Evolutionary conservation across 1,284 basidiomycete genomes (phyloP), one percentile per base, ranked within the genome.

Genomic region (Cutaneotrichosporon daszewskae): DNA sequence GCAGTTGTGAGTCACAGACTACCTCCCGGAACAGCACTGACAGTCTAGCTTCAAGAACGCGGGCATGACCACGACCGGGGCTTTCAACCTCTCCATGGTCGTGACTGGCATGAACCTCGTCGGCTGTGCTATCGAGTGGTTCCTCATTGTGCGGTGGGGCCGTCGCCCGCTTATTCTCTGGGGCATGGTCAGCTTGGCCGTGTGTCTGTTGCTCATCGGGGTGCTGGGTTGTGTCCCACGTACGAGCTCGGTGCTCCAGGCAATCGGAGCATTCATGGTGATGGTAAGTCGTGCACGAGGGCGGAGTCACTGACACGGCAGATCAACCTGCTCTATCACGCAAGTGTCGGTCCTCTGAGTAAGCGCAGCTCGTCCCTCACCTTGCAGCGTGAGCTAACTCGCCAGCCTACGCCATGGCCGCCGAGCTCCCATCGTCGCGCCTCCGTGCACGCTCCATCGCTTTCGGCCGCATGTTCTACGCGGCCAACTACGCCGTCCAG

Each of bases 401-500:
- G 10, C 10, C 23, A 36, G 40, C 68, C 37, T 55, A 53, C 49
- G 44, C 49, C 31, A 39, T 55, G 23, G 46, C 51, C 22, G 51
- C 38, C 10, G 56, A 58, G 23, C 33, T 50, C 6, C 45, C 51
- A 8, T 32, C 49, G 1, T 47, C 53, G 5, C 38, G 43, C 4
- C 32, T 69, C 14, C 32, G 71, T 67, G 41, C 55, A 62, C 75
- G 74, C 52, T 69, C 74, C 2, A 66, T 76, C 54, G 74, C 71
- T 2, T 60, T 76, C 8, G 64, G 69, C 2, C 67, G 75, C 19
- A 65, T 65, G 39, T 49, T 62, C 3, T 76, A 75, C 60, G 64
- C 60, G 42, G 51, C 66, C 19, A 65, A 60, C 29, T 66, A 66
- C 41, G 65, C 72, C 47, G 59, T 74, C 43, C 40, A 34, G 34